Conservation (phyloP, 2,329 filamentous ascomycete genomes). For the Colletotrichum siamense region DNA sequence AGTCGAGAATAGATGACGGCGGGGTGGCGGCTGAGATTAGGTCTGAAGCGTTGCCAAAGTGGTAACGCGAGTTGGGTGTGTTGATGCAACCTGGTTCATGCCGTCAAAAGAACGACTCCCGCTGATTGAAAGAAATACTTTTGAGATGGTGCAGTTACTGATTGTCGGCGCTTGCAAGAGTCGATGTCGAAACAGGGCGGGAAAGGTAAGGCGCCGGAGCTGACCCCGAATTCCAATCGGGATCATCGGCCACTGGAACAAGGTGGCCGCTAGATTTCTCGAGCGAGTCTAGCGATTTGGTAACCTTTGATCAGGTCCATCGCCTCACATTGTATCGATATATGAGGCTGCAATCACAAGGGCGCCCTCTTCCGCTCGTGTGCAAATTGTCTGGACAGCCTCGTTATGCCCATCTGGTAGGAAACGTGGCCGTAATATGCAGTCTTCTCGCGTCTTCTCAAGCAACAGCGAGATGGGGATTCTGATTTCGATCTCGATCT, state of each 20-base stretch:
- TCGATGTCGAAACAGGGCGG: not conserved
- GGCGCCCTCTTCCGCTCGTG: not conserved
- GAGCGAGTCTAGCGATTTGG: not conserved
- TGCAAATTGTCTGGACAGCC: not conserved
- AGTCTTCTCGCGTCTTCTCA: not conserved
- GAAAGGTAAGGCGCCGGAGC: not conserved
- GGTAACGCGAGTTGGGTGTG: not conserved
- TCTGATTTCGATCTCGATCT: not conserved
- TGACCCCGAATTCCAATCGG: not conserved
- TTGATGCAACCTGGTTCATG: not conserved
- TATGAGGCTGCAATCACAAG: not conserved
- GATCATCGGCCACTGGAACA: not conserved
- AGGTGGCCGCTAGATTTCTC: not conserved
- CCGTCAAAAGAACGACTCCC: not conserved
- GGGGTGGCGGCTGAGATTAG: not conserved
- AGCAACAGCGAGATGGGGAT: not conserved
- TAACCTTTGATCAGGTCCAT: not conserved
- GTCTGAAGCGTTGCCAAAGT: not conserved
- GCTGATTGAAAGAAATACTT: not conserved
- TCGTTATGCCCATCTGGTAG: not conserved
- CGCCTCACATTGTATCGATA: not conserved
- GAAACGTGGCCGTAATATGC: not conserved
- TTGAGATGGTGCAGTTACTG: not conserved
- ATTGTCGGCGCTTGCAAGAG: too few species aligned
- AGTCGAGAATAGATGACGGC: not conserved